phyloP scores from a whole-genome alignment of 495 filamentous ascomycete genomes.

The Aspergillus heteromorphus region DNA sequence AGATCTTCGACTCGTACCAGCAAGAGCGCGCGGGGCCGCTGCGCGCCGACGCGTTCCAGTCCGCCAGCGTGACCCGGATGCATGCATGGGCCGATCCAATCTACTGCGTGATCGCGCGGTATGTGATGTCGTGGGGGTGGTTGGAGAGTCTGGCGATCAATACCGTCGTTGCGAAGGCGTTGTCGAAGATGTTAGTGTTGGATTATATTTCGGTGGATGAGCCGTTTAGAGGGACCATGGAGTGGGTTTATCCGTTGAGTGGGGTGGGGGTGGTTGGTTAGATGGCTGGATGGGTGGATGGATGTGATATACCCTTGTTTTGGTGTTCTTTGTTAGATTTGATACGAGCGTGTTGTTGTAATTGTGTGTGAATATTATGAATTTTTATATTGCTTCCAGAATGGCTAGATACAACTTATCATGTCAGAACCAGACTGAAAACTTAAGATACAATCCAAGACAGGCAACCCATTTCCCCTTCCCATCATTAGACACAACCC shows the following conservation, averaged over 20 bases:
- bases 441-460: too few species aligned
- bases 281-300: too few species aligned
- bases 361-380: too few species aligned
- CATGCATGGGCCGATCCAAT: constrained; percentile 14
- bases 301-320: too few species aligned
- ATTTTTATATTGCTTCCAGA: too few species aligned
- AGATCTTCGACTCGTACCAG: constrained; percentile 14
- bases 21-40: constrained; percentile 9
- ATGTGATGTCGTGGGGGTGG: neutral
- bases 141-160: constrained; percentile 8
- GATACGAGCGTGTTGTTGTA: too few species aligned
- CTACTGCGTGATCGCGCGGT: constrained; percentile 17
- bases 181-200: constrained; percentile 7
- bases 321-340: too few species aligned
- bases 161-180: constrained; percentile 1
- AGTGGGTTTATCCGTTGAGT: neutral
- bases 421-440: too few species aligned
- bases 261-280: too few species aligned
- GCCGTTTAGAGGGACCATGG: constrained; percentile 7
- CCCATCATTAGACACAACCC: too few species aligned
- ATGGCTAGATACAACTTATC: too few species aligned
- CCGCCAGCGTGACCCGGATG: constrained; percentile 18
- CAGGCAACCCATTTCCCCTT: too few species aligned
- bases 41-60: constrained; percentile 9
- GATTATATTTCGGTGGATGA: constrained; percentile 11